Base-by-base conservation (phyloP, 345 rosid species). In the Zanthoxylum bungeanum region DNA sequence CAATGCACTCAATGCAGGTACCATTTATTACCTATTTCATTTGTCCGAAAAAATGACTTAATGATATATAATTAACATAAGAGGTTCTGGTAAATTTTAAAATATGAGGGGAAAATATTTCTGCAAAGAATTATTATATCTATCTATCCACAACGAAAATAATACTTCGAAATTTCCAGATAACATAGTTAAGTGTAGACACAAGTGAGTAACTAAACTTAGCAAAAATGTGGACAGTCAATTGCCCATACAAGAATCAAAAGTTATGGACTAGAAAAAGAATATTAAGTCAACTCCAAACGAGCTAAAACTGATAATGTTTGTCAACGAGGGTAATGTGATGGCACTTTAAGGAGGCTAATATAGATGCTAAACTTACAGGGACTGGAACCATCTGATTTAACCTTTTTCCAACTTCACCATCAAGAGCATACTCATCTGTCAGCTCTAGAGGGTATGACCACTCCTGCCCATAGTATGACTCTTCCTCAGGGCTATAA, bases 361-460 rank as follows among this genome's bases (percentile, higher is more conserved):
- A 24, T 58, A 53, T 68, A 11, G 57, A 68, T 49, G 63, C 49
- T 9, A 76, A 53, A 83, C 93, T 84, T 81, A 89, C 93, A n/a
- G 88, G 93, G 64, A 89, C 82, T 33, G 89, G 81, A 79, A 85
- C 79, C 91, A 89, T 87, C 75, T 84, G 88, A 80, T 83, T 82
- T 61, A 89, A 76, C 84, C 85, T 76, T 77, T 85, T 85, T 61
- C 85, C 88, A 60, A 89, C 85, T 79, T 86, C 91, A 25, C 80
- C 83, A 64, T 85, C 85, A 61, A 68, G 65, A 65, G 81, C 77
- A 67, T 64, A 74, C 69, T 82, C 89, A 80, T 89, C 84, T 4
- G 75, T 68, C 63, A 79, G 64, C 74, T 81, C 87, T 62, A 72
- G 63, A 3, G 82, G 24, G 68, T 81, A 80, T 59, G 82, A 79